Evolutionary conservation across 148 eudicot species (phyloP).

Genomic region (Cornus suecica): DNA sequence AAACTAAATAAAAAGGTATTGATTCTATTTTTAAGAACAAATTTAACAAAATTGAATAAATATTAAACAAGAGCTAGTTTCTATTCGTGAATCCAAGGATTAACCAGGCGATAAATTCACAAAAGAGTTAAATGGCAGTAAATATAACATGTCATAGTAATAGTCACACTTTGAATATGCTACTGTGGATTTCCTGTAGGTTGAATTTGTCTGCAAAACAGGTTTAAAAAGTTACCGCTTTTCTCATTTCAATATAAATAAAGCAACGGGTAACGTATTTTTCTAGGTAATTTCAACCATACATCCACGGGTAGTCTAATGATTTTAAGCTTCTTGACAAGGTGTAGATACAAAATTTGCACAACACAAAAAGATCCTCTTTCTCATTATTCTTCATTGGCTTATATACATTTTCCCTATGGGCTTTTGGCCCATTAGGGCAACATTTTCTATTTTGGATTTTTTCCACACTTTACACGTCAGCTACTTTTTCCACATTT

Average conservation of each 20-base stretch:
- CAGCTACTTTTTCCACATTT: too few relatives aligned
- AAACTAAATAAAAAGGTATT: not conserved
- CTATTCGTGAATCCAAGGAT: not conserved
- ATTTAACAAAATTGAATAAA: not conserved
- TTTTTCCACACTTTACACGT: too few relatives aligned
- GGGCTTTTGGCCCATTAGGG: too few relatives aligned
- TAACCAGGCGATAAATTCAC: conserved; percentile 43
- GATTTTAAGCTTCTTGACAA: conserved; percentile 48
- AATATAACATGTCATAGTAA: conserved; percentile 64
- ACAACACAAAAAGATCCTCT: too few relatives aligned
- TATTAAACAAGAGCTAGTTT: not conserved
- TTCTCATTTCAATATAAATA: not conserved
- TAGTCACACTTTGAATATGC: conserved; percentile 48
- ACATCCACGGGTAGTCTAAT: conserved; percentile 43
- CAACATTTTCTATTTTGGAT: too few relatives aligned
- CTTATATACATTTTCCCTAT: too few relatives aligned
- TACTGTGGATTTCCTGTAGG: conserved; percentile 21
- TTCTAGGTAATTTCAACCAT: conserved; percentile 12
- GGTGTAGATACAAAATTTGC: too few relatives aligned
- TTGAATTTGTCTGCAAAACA: conserved; percentile 40
- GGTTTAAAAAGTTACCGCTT: not conserved
- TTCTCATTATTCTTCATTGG: too few relatives aligned
- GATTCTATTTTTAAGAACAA: not conserved
- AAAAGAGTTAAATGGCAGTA: conserved; percentile 55
- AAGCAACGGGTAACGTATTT: not conserved